These are phyloP conservation scores for Harringtonia aguacate DNA, from an alignment of 2,329 filamentous ascomycete species.

Conservation along the genomic window DNA sequence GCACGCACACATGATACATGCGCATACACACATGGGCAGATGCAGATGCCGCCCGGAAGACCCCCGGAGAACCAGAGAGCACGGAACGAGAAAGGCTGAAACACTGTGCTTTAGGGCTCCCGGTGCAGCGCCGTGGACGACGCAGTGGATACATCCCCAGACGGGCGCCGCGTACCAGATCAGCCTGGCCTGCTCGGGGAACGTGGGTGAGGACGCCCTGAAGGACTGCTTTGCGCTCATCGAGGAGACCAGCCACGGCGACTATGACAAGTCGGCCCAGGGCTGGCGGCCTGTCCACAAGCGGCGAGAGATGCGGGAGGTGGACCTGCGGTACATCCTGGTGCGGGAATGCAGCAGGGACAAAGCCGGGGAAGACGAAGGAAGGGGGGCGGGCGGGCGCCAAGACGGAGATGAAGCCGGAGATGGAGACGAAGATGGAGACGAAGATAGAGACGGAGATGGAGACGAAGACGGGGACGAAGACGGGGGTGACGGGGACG, in stretches of 20 bases:
- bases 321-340: constrained; percentile 58
- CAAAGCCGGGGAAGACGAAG: too few species aligned
- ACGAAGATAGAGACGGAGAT: too few species aligned
- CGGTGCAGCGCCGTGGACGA: constrained; percentile 13
- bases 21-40: too few species aligned
- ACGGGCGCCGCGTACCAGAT: constrained; percentile 31
- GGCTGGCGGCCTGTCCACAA: constrained; percentile 57
- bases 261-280: constrained; percentile 50
- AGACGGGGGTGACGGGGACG: background rate
- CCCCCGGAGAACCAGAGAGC: too few species aligned
- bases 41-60: too few species aligned
- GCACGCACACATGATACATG: too few species aligned
- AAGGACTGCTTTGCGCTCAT: constrained; percentile 46
- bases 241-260: constrained; percentile 48
- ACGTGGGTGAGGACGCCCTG: constrained; percentile 33
- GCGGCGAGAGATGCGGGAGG: constrained; percentile 55
- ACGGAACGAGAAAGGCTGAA: too few species aligned
- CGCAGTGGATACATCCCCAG: constrained; percentile 39
- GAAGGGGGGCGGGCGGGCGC: too few species aligned
- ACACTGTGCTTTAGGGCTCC: background rate
- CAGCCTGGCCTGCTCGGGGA: constrained; percentile 26
- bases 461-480: background rate
- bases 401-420: background rate
- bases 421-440: background rate
- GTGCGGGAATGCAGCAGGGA: constrained; percentile 21